Percentiles rank a stretch among this genome's conserved stretches.
Evolutionary conservation across 140 eudicot genomes (phyloP).

Genomic region (Senecio squalidus): DNA sequence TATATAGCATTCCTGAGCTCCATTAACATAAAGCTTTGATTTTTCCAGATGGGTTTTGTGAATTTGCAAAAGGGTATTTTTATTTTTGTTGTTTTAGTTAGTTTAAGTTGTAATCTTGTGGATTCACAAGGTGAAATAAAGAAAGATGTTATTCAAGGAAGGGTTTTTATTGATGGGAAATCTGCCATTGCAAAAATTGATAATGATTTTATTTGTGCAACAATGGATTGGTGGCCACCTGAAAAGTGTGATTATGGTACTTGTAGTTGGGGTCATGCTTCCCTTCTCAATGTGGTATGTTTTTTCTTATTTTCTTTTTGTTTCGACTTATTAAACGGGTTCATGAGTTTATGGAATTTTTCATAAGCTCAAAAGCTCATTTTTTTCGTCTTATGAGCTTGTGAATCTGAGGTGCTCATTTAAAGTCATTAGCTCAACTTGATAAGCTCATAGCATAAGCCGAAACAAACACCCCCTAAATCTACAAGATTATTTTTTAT

Average conservation of each 20-base stretch:
- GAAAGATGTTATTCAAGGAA: constrained; percentile 20
- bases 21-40: constrained; percentile 7
- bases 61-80: constrained; percentile 35
- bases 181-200: constrained; percentile 53
- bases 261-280: constrained; percentile 84
- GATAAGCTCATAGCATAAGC: not conserved
- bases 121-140: constrained; percentile 27
- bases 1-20: constrained; percentile 18
- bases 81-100: constrained; percentile 29
- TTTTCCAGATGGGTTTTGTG: constrained; percentile 35
- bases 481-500: not conserved
- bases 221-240: constrained; percentile 99
- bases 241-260: constrained; percentile 97
- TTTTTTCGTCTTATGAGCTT: too few relatives aligned
- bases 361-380: too few relatives aligned
- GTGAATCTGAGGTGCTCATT: too few relatives aligned
- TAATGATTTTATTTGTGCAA: constrained; percentile 69
- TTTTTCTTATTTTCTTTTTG: not conserved
- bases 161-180: constrained; percentile 49
- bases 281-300: constrained; percentile 80
- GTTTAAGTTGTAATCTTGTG: constrained; percentile 24
- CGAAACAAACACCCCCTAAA: too few relatives aligned
- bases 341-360: too few relatives aligned
- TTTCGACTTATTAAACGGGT: too few relatives aligned
- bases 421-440: too few relatives aligned